These are phyloP conservation scores for Phlebiopsis flavidoalba DNA, from an alignment of 768 basidiomycete genomes.

Conservation along the genomic window DNA sequence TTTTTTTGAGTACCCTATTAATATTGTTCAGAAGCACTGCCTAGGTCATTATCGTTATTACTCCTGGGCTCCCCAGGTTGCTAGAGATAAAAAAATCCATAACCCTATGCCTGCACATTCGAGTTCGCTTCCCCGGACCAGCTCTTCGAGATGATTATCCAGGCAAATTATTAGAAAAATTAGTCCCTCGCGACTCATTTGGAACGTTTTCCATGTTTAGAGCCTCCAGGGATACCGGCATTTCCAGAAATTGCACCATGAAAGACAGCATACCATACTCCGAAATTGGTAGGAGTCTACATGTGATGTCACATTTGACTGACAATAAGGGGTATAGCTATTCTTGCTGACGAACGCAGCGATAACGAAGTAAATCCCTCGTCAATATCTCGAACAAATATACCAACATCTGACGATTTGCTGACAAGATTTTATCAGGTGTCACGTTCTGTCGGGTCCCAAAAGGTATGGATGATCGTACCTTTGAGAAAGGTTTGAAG, in stretches of 20 bases:
- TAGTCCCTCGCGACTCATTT: too few species aligned
- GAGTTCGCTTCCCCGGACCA: background rate
- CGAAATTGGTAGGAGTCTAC: conserved; percentile 39
- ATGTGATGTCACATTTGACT: too few species aligned
- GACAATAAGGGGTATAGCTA: conserved; percentile 24
- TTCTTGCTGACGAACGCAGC: conserved; percentile 47
- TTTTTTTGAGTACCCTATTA: too few species aligned
- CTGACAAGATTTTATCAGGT: conserved; percentile 35
- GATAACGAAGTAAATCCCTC: conserved; percentile 39
- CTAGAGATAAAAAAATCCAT: too few species aligned
- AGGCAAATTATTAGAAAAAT: conserved; percentile 41
- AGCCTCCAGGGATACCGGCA: conserved; percentile 81
- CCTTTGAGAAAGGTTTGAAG: conserved; percentile 65
- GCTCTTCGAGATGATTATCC: too few species aligned
- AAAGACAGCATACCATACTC: conserved; percentile 47
- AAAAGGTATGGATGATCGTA: conserved; percentile 51
- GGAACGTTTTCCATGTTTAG: too few species aligned
- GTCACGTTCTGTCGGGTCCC: conserved; percentile 78
- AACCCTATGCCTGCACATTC: background rate
- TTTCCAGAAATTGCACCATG: conserved; percentile 62
- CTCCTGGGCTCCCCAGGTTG: background rate
- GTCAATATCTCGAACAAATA: conserved; percentile 9
- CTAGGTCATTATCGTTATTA: too few species aligned
- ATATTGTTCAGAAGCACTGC: too few species aligned
- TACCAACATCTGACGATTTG: background rate